These are phyloP conservation scores for Yueomyces sp. DNA, from an alignment of 1,139 yeast genomes.

Conservation along the genomic window DNA sequence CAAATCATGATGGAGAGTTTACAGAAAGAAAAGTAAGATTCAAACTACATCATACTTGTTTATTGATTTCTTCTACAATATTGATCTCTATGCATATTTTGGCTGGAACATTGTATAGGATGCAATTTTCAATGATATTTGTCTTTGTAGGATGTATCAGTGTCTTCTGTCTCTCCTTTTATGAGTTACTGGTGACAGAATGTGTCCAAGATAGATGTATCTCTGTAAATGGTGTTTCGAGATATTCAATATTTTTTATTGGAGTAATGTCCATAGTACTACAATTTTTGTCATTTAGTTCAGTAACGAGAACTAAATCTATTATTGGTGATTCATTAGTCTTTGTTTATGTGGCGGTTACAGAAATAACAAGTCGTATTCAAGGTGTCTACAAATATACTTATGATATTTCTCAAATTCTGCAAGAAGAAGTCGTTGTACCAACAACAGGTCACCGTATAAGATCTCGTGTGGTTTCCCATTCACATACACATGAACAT, in stretches of 20 bases:
- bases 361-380: constrained; percentile 5
- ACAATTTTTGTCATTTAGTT: constrained; percentile 24
- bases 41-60: background rate
- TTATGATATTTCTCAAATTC: background rate
- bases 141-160: constrained; percentile 17
- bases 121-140: constrained; percentile 16
- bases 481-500: constrained; percentile 4
- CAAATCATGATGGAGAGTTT: background rate
- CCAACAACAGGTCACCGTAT: background rate
- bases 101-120: constrained; percentile 3
- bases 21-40: background rate
- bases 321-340: constrained; percentile 9
- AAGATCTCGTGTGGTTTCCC: background rate
- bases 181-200: constrained; percentile 17
- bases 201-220: constrained; percentile 8
- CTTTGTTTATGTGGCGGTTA: constrained; percentile 8
- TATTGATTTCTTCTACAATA: background rate
- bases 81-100: background rate
- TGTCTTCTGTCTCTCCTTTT: constrained; percentile 13
- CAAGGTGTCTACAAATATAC: background rate
- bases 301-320: constrained; percentile 6
- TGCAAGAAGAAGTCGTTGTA: background rate
- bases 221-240: constrained; percentile 11
- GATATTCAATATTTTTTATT: constrained; percentile 8
- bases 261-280: constrained; percentile 23